Base-by-base conservation (phyloP, 495 filamentous ascomycete species). In the Trichoderma reesei region DNA sequence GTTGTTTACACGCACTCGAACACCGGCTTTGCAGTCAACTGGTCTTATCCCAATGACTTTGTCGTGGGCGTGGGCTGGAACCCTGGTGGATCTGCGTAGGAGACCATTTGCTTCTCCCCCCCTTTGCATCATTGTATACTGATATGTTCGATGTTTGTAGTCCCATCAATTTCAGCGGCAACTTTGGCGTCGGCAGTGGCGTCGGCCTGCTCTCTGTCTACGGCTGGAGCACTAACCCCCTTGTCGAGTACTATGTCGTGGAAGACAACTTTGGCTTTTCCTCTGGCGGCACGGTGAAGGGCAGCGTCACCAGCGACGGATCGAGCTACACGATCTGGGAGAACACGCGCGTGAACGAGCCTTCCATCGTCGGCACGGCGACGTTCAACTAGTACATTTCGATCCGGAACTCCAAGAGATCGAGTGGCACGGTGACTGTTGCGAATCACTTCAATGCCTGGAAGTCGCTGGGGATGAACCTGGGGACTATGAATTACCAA, bases 361-460 rank as follows among this genome's bases (percentile, higher is more conserved):
- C 82, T 8, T 79, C 76, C 7, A 85, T 85, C 68, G 68, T 71
- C 3, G 83, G 83, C 63, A 84, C 80, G 20, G 65, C 69, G 1
- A 85, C 81, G 46, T 84, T 84, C 67, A 69, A 76, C 66, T 82
- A 84, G 73, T 85, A 77, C 77, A 83, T 80, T 78, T 79, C 76
- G 60, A 77, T 85, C 33, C 78, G 82, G 61, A 66, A 69, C 60
- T 59, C 68, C 63, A 78, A 82, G 73, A 77, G 81, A 67, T 71
- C 73, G 62, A 76, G 78, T 60, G 81, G 82, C 60, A 74, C 72
- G 26, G 76, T 85, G 70, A 80, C 68, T 56, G 74, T 78, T 65
- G 65, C 71, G 41, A 84, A 83, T 70, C 86, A 88, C 75, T 88
- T 90, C 70, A 75, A 83, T 68, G 85, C 83, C 34, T 90, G 87